These are phyloP conservation scores for Solanum arcanum DNA, from an alignment of 257 asterid species.

Conservation along the genomic window DNA sequence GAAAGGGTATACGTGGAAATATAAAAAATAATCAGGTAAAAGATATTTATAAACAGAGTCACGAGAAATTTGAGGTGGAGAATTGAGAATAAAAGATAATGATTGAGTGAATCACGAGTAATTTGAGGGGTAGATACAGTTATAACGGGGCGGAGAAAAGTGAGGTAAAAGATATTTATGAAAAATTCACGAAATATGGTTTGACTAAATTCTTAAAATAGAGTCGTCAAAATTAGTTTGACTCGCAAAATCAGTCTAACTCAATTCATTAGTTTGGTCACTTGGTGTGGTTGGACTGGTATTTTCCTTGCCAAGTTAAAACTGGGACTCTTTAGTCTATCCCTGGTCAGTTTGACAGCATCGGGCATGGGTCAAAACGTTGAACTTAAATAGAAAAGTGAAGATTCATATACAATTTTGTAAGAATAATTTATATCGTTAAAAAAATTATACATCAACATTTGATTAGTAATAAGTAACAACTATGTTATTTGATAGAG, in stretches of 20 bases:
- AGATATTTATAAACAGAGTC: neutral
- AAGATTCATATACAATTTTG: neutral
- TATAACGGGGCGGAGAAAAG: neutral
- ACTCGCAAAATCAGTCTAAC: neutral
- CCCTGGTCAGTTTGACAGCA: rapidly evolving
- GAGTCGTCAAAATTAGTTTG: neutral
- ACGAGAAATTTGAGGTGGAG: neutral
- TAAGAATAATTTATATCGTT: neutral
- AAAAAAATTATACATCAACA: neutral
- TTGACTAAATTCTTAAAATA: neutral
- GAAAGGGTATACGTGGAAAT: neutral
- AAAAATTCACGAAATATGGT: neutral
- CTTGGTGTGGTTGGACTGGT: neutral
- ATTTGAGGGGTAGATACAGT: neutral
- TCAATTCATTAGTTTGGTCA: neutral
- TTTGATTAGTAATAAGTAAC: neutral
- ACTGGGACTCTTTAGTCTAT: neutral
- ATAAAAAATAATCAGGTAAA: neutral
- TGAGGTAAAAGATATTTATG: neutral
- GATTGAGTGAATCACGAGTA: neutral
- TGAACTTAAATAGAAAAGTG: neutral
- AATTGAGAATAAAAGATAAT: neutral
- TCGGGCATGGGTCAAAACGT: neutral
- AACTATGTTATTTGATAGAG: neutral
- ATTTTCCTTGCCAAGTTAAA: neutral